These are phyloP conservation scores for Verticillium alfalfae DNA, from an alignment of 2,329 filamentous ascomycete species.

Conservation along the genomic window DNA sequence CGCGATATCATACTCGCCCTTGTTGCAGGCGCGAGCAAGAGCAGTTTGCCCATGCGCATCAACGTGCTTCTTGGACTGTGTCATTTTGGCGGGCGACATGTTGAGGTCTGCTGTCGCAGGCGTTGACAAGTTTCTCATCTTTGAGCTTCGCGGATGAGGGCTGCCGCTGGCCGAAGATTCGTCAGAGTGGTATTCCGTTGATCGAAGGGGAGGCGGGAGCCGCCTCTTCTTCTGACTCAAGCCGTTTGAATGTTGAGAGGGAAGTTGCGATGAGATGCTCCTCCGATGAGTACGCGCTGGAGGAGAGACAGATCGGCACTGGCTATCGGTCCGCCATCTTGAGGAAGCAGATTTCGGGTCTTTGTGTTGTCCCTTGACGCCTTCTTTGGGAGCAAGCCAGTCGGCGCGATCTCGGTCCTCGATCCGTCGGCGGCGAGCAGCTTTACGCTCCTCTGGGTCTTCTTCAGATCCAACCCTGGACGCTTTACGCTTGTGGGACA, in stretches of 20 bases:
- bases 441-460: constrained; percentile 48
- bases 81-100: constrained; percentile 63
- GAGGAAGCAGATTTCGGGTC: constrained; percentile 26
- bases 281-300: constrained; percentile 53
- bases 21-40: constrained; percentile 83
- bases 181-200: constrained; percentile 63
- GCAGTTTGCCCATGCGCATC: constrained; percentile 90
- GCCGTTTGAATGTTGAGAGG: constrained; percentile 48
- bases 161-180: constrained; percentile 58
- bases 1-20: constrained; percentile 74
- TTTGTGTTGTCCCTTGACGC: constrained; percentile 3
- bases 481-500: constrained; percentile 47
- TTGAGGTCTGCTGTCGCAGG: constrained; percentile 53
- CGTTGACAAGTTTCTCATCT: constrained; percentile 49
- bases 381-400: constrained; percentile 2
- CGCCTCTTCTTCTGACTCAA: constrained; percentile 56
- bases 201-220: constrained; percentile 54
- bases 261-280: constrained; percentile 59
- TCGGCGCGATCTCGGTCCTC: constrained; percentile 22
- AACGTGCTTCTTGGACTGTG: constrained; percentile 75
- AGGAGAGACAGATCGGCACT: constrained; percentile 52
- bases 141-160: constrained; percentile 53
- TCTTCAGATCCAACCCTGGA: constrained; percentile 52
- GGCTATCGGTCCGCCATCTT: constrained; percentile 25
- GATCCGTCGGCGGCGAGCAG: constrained; percentile 46